Percentiles rank a stretch among this genome's conserved stretches.
Conservation (phyloP, 306 rosid genomes). For the Citrullus mucosospermus region DNA sequence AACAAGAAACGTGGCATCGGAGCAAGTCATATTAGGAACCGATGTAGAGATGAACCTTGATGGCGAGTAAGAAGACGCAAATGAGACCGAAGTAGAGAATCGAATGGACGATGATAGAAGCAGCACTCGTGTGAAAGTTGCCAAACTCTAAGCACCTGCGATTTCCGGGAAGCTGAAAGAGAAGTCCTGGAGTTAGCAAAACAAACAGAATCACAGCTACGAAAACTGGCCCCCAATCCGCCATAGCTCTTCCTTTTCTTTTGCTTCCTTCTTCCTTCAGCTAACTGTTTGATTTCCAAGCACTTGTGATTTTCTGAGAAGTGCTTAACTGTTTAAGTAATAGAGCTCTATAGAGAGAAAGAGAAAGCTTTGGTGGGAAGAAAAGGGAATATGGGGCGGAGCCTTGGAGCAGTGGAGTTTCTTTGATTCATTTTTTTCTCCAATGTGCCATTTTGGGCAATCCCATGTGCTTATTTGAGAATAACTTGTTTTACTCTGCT, state of each 20-base stretch:
- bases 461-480: not conserved
- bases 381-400: conserved; percentile 16
- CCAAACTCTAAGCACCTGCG: conserved; percentile 71
- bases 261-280: not conserved
- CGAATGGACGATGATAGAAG: conserved; percentile 61
- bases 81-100: conserved; percentile 71
- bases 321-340: not conserved
- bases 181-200: conserved; percentile 58
- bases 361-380: conserved; percentile 21
- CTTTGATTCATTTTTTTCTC: conserved; percentile 17
- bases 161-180: conserved; percentile 68
- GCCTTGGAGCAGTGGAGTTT: conserved; percentile 10
- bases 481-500: not conserved
- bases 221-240: conserved; percentile 75
- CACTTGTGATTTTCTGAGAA: not conserved
- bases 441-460: not conserved
- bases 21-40: conserved; percentile 6
- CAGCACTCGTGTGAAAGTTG: conserved; percentile 69
- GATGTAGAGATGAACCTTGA: conserved; percentile 52
- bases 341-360: not conserved
- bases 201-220: conserved; percentile 63
- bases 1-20: not conserved
- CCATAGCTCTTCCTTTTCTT: conserved; percentile 17
- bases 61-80: conserved; percentile 50
- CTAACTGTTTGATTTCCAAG: not conserved